Base-by-base conservation (phyloP, 345 rosid species). In the Pseudoturritis turrita region DNA sequence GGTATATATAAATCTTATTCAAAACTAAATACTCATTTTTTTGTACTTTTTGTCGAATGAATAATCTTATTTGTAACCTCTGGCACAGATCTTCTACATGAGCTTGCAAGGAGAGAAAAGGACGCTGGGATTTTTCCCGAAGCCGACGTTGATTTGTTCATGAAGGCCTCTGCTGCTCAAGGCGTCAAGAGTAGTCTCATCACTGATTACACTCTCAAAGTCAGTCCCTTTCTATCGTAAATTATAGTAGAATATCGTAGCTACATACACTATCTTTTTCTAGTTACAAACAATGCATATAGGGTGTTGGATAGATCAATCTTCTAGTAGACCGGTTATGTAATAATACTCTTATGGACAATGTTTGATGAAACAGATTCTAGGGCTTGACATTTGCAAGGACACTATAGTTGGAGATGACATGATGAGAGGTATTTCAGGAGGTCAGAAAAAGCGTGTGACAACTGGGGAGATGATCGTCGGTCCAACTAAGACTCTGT, bases 401-500 rank as follows among this genome's bases (percentile, higher is more conserved):
- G 92, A 89, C 79, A 89, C 88, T 14, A 85, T 89, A 22, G 90
- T 89, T 2, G 96, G 96, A 36, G 87, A 85, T 73, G 88, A 87
- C 10, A 89, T 89, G 96, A 79, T 77, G 40, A 62, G 96, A 65
- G 96, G 96, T 7, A 83, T 89, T 21, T 89, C 96, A 14, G 96
- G 96, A 23, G 96, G 96, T 17, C 92, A 89, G 65, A 89, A 81
- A 53, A 87, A 87, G 65, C 71, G 92, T 70, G 92, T 89, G 17
- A 89, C 96, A 9, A 89, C 96, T 57, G 97, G 95, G 0, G 97
- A 90, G 84, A 88, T 88, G 95, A 88, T 87, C 6, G 97, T 90
- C 1, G 90, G 97, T 10, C 97, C 97, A 8, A 85, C 92, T 4
- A 90, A 90, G 73, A 85, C 90, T 35, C 50, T 91, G 25, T 88